Percentiles rank a stretch among this genome's conserved stretches.
These are phyloP conservation scores for Camellia lanceoleosa DNA, from an alignment of 148 eudicot species.

Conservation along the genomic window DNA sequence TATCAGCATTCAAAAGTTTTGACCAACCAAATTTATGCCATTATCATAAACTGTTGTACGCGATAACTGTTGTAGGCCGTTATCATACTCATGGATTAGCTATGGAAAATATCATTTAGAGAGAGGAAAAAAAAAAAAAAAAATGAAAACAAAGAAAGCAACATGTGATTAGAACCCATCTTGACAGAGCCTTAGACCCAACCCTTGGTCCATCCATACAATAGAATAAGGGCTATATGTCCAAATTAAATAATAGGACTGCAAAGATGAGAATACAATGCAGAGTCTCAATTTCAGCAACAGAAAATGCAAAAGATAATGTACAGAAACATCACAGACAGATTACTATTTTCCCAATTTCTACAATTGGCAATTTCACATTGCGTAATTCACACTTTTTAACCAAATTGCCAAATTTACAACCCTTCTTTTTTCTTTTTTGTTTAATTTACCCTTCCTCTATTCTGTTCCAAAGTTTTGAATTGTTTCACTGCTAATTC, in stretches of 20 bases:
- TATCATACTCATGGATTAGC: background rate
- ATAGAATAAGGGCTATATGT: no score
- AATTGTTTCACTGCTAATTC: constrained; percentile 1
- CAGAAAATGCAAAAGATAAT: background rate
- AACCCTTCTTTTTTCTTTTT: no score
- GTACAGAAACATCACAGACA: background rate
- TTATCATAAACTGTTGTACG: background rate
- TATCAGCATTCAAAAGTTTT: constrained; percentile 4
- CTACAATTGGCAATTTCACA: background rate
- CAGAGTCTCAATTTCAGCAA: background rate
- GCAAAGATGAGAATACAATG: background rate
- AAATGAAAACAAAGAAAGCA: background rate
- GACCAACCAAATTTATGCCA: background rate
- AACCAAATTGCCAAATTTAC: background rate
- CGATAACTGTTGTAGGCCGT: no score
- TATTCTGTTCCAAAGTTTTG: background rate
- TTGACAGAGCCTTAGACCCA: background rate
- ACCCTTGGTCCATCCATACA: background rate
- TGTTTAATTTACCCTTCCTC: no score
- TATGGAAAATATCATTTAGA: background rate
- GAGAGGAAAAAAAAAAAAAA: no score
- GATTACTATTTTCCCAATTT: background rate
- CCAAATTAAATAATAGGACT: background rate
- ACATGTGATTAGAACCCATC: background rate
- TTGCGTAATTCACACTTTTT: background rate